Base-by-base conservation (phyloP, 2,329 filamentous ascomycete species). In the Scytalidium sp. region DNA sequence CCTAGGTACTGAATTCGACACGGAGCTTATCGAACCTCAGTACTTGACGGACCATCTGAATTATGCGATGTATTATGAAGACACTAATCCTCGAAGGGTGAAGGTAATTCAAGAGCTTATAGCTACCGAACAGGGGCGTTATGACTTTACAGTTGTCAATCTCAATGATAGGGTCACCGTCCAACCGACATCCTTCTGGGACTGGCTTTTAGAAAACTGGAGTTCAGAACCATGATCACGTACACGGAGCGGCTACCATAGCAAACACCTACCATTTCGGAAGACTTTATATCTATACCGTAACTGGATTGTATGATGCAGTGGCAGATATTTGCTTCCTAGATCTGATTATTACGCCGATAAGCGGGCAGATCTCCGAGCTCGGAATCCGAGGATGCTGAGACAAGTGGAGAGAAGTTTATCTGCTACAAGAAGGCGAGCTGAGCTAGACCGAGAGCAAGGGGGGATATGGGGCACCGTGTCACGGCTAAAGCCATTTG, bases 121-220 rank as follows among this genome's bases (percentile, higher is more conserved):
- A 32, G 84, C 84, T 25, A 90, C 87, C 0, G 81, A 81, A 17
- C 79, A 86, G 54, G 83, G 85, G 2, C 77, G 83, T 9, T 90
- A 88, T 60, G 80, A 84, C 54, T 87, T 87, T 57, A 69, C 71
- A 3, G 69, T 76, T 11, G 68, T 81, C 1, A 85, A 83, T 53
- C 68, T 90, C 47, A 87, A 88, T 62, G 70, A 73, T 2, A 59
- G 72, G 3, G 69, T 75, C 11, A 62, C 71, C 32, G 51, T 83
- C 11, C 70, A 70, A 42, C 78, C 81, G 0, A 67, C 74, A 50
- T 67, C 60, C 2, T 82, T 86, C 57, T 68, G 70, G 50, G 67
- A 75, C 41, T 87, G 82, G 82, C 61, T 86, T 32, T 64, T 69
- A 49, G 60, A 63, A n/a, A 65, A 68, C 3, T 81, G 78, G 78